Evolutionary conservation across 225 moss, liverwort and hornwort genomes (phyloP).

Genomic region (Asterella californica): DNA sequence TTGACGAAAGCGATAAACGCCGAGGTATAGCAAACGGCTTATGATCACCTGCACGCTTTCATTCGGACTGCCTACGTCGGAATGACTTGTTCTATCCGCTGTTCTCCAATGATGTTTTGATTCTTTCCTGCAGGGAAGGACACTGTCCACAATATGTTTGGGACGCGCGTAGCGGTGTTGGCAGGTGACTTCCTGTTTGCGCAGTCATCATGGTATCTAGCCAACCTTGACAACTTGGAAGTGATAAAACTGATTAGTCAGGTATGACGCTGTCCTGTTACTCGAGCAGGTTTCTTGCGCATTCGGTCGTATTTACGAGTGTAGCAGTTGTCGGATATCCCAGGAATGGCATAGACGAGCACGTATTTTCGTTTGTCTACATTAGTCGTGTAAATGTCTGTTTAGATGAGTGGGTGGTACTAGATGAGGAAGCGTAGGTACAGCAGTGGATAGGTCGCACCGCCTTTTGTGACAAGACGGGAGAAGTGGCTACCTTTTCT

Average conservation of each 20-base stretch:
- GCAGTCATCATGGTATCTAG: slow-evolving; percentile 92
- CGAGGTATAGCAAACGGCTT: slow-evolving; percentile 47
- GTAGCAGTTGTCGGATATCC: not conserved
- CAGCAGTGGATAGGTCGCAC: no score
- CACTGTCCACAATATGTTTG: slow-evolving; percentile 74
- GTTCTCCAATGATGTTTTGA: no score
- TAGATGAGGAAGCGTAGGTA: no score
- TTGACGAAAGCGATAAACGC: slow-evolving; percentile 90
- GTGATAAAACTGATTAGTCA: slow-evolving; percentile 98
- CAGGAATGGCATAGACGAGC: not conserved
- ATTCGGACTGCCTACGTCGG: not conserved
- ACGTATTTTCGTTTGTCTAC: no score
- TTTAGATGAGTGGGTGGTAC: no score
- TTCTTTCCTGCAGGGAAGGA: slow-evolving; percentile 60
- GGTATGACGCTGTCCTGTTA: slow-evolving; percentile 36
- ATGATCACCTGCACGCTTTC: not conserved
- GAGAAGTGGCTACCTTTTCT: no score
- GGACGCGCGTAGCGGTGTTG: slow-evolving; percentile 85
- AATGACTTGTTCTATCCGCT: not conserved
- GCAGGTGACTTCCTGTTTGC: slow-evolving; percentile 98
- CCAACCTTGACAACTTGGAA: slow-evolving; percentile 95
- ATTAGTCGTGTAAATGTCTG: no score
- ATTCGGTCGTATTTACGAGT: not conserved
- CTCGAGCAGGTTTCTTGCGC: not conserved
- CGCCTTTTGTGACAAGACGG: no score